Base-by-base conservation (phyloP, 202 grass and related monocot genomes). In the Cymbopogon flexuosus region DNA sequence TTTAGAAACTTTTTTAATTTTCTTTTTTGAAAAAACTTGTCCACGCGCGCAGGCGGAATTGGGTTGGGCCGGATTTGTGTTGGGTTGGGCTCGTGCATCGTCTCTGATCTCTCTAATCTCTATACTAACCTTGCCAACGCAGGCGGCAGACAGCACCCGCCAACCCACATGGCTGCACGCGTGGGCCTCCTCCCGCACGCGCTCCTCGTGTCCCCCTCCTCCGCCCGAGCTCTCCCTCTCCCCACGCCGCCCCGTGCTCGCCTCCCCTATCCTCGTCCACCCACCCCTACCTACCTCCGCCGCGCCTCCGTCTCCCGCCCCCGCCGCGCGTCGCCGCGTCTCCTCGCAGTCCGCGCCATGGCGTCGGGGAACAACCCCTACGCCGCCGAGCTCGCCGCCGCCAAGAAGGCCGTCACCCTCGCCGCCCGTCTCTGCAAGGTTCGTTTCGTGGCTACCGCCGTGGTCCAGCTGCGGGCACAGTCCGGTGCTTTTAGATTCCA, bases 381-480 rank as follows among this genome's bases (percentile, higher is more conserved):
- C 69, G 84, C 75, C 23, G 89, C 91, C 31, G 92, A 98, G 82
- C 88, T 98, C 59, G 88, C 92, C 10, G 90, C 95, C 22, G 90
- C 95, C 58, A 94, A 89, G 90, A 98, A 94, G 86, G 90, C 92
- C 13, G 90, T 88, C 56, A 59, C 76, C 35, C 84, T 98, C 52
- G 92, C 95, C 45, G 88, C 92, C 15, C 83, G 82, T 24, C 95
- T 98, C 60, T 98, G 95, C 86, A 77, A 89, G 92, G 95, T 94
- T 27, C 27, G 27, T 27, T 27, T 70, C 56, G 75, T 33, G n/a
- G 52, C n/a, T 57, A 10, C 52, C 16, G 2, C n/a, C 0, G 7
- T 6, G 36, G 36, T 49, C 58, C 31, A 27, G 8, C 8, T 31
- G 5, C 41, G n/a, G 43, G 2, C 34, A 2, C 15, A 73, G 4